Evolutionary conservation across 768 basidiomycete species (phyloP).

Genomic region (Auriscalpium vulgare): DNA sequence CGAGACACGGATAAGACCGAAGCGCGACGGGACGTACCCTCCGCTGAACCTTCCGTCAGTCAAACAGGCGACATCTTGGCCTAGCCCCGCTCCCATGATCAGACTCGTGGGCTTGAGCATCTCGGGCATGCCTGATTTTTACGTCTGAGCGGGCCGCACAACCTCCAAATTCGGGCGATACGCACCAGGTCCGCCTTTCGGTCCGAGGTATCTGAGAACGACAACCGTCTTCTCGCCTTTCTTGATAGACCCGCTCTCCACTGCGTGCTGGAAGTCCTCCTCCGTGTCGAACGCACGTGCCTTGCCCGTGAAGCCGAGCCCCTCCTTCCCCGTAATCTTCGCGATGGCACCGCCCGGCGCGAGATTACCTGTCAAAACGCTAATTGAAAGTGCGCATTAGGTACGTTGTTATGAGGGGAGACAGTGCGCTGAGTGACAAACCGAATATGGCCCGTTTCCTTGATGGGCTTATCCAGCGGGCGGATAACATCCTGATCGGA

Average conservation of each 20-base stretch:
- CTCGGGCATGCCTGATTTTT: constrained; percentile 84
- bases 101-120: constrained; percentile 98
- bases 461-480: constrained; percentile 82
- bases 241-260: constrained; percentile 82
- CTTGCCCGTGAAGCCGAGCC: constrained; percentile 81
- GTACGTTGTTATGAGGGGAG: neutral
- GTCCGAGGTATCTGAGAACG: constrained; percentile 92
- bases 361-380: constrained; percentile 86
- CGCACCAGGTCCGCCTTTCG: constrained; percentile 91
- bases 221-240: constrained; percentile 96
- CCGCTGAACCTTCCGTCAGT: constrained; percentile 98
- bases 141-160: constrained; percentile 3
- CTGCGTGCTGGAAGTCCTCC: constrained; percentile 78
- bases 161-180: constrained; percentile 1
- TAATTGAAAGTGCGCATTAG: constrained; percentile 23
- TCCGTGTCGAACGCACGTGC: constrained; percentile 92
- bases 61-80: constrained; percentile 90
- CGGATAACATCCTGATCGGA: constrained; percentile 78
- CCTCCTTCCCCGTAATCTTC: constrained; percentile 96
- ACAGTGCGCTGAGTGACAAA: constrained; percentile 23
- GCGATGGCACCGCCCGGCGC: constrained; percentile 95
- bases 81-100: constrained; percentile 98
- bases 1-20: neutral
- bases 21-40: constrained; percentile 51
- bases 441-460: constrained; percentile 85